phyloP scores from a whole-genome alignment of 1,284 basidiomycete species.

The Cryptococcus neoformans region DNA sequence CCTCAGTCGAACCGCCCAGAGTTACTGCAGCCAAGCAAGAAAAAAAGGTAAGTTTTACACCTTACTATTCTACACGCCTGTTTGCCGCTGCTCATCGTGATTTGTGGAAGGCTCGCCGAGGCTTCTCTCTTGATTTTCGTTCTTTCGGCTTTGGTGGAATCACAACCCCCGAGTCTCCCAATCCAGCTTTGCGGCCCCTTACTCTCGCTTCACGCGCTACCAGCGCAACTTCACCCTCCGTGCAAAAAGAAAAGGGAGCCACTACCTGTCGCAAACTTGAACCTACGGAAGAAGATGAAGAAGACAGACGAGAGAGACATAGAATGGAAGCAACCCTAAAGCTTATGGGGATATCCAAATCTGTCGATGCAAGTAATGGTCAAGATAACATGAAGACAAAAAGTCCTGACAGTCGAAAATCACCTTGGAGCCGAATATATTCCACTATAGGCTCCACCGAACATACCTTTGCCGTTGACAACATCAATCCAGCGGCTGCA shows the following conservation, averaged over 20 bases:
- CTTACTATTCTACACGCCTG: too few relatives aligned
- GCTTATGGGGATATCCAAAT: constrained; percentile 69
- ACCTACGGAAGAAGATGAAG: constrained; percentile 79
- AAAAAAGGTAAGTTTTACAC: too few relatives aligned
- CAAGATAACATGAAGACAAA: neutral
- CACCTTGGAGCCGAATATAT: constrained; percentile 11
- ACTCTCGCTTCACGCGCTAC: constrained; percentile 18
- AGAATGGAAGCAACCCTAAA: constrained; percentile 83
- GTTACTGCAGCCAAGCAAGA: too few relatives aligned
- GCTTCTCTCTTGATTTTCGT: constrained; percentile 48
- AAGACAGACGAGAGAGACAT: constrained; percentile 78
- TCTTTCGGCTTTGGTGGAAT: constrained; percentile 38
- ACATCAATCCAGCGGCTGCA: constrained; percentile 1
- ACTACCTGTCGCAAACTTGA: constrained; percentile 35
- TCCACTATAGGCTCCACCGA: constrained; percentile 4
- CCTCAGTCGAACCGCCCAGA: too few relatives aligned
- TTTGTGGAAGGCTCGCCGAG: constrained; percentile 15
- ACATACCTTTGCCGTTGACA: neutral
- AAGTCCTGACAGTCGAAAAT: neutral
- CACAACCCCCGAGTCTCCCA: constrained; percentile 5
- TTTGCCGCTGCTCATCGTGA: too few relatives aligned
- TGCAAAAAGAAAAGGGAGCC: neutral
- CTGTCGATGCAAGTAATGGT: neutral
- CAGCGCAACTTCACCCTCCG: constrained; percentile 1
- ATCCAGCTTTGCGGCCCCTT: constrained; percentile 26